Percentiles rank a stretch among this genome's conserved stretches.
These are phyloP conservation scores for Cladorrhinum sp. DNA, from an alignment of 2,329 filamentous ascomycete genomes.

Conservation along the genomic window DNA sequence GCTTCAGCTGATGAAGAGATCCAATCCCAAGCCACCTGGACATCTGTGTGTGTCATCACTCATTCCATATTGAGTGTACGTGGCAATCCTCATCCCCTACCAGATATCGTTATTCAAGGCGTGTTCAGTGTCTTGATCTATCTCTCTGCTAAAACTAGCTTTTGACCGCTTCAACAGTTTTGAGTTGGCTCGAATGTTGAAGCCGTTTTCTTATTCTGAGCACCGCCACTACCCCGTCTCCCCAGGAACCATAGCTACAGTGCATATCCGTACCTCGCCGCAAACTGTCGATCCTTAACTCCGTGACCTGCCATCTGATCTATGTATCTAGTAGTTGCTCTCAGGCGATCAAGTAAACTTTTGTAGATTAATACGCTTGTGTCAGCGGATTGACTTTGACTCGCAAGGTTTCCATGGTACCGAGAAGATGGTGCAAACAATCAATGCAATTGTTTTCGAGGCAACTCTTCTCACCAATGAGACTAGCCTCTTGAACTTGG, in stretches of 20 bases:
- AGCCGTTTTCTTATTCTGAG: background rate
- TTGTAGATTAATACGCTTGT: too few relatives aligned
- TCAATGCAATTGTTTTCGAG: too few relatives aligned
- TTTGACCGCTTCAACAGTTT: background rate
- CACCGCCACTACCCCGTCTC: background rate
- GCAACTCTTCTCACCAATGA: background rate
- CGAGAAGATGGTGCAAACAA: background rate
- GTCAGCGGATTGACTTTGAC: too few relatives aligned
- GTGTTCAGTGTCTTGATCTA: too few relatives aligned
- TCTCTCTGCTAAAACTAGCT: background rate
- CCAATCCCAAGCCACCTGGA: too few relatives aligned
- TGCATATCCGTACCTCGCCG: too few relatives aligned
- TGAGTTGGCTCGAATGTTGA: background rate
- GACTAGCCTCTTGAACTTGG: background rate
- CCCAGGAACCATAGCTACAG: background rate
- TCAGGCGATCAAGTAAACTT: background rate
- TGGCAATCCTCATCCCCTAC: background rate
- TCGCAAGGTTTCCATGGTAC: background rate
- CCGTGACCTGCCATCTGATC: background rate
- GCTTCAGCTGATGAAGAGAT: background rate
- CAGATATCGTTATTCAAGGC: background rate
- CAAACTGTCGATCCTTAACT: background rate
- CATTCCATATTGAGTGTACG: background rate
- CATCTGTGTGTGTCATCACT: background rate
- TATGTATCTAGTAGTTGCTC: too few relatives aligned